These are phyloP conservation scores for Boletus reticulatus DNA, from an alignment of 768 basidiomycete genomes.

Conservation along the genomic window DNA sequence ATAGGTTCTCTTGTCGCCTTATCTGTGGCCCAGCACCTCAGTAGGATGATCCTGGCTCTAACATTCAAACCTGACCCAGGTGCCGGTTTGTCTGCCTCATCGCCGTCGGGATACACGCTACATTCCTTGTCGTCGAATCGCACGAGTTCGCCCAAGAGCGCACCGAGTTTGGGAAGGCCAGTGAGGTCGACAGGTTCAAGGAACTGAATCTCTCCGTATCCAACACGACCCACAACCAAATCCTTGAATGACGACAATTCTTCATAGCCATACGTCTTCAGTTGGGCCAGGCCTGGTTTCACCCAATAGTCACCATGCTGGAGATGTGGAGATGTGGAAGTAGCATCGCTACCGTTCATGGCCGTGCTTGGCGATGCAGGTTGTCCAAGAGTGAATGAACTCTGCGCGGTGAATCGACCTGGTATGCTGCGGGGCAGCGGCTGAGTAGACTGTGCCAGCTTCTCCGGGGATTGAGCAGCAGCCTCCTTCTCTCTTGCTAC, in stretches of 20 bases:
- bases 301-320: slow-evolving; percentile 92
- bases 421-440: slow-evolving; percentile 40
- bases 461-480: slow-evolving; percentile 17
- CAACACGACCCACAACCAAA: slow-evolving; percentile 86
- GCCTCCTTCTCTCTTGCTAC: slow-evolving; percentile 41
- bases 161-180: slow-evolving; percentile 71
- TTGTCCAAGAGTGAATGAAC: slow-evolving; percentile 28
- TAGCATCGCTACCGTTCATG: slow-evolving; percentile 20
- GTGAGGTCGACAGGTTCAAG: slow-evolving; percentile 84
- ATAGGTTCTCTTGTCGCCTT: slow-evolving; percentile 90
- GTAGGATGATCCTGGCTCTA: slow-evolving; percentile 69
- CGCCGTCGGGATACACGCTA: slow-evolving; percentile 89
- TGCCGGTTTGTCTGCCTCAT: slow-evolving; percentile 80
- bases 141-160: slow-evolving; percentile 83
- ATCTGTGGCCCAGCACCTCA: slow-evolving; percentile 86
- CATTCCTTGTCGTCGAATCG: slow-evolving; percentile 91
- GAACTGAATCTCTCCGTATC: slow-evolving; percentile 87
- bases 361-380: slow-evolving; percentile 29
- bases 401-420: slow-evolving; percentile 42
- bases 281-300: slow-evolving; percentile 70
- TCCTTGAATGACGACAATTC: slow-evolving; percentile 71
- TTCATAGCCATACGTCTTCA: slow-evolving; percentile 70
- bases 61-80: slow-evolving; percentile 89
- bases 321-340: slow-evolving; percentile 38
- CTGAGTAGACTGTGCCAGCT: slow-evolving; percentile 25